Conservation (phyloP, 305 asterid genomes). For the Vinca major region DNA sequence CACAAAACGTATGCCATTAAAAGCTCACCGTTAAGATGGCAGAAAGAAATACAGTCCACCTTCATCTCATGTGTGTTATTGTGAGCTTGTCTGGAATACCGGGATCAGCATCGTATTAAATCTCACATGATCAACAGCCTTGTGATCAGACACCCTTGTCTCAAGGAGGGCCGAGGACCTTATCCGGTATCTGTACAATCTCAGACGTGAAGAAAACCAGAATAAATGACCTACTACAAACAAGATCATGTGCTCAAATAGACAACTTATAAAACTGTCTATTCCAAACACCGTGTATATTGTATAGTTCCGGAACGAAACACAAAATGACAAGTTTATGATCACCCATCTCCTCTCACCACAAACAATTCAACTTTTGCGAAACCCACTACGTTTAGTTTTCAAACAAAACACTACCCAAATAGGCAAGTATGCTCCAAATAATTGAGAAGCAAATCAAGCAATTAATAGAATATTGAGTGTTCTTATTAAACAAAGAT, state of each 20-base stretch:
- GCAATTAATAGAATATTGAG: background rate
- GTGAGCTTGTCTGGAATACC: constrained; percentile 2
- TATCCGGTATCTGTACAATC: background rate
- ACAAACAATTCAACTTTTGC: too few relatives aligned
- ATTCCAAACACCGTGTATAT: too few relatives aligned
- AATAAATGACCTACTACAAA: background rate
- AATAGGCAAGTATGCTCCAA: too few relatives aligned
- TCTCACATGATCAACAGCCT: constrained; percentile 16
- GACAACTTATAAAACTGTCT: background rate
- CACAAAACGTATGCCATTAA: background rate
- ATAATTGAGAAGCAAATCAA: background rate
- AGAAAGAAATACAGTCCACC: too few relatives aligned
- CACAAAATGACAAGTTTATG: too few relatives aligned
- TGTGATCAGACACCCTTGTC: too few relatives aligned
- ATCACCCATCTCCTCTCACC: too few relatives aligned
- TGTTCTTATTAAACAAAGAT: background rate
- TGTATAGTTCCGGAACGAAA: too few relatives aligned
- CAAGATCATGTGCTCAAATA: background rate
- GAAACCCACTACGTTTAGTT: too few relatives aligned
- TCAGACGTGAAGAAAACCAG: background rate
- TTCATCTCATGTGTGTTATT: too few relatives aligned
- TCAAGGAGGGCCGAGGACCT: background rate
- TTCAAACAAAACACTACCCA: too few relatives aligned
- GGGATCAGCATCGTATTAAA: constrained; percentile 5
- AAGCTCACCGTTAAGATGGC: background rate